Percentiles rank a stretch among this genome's conserved stretches.
These are phyloP conservation scores for Hymenoscyphus scutula DNA, from an alignment of 2,329 filamentous ascomycete species.

Conservation along the genomic window DNA sequence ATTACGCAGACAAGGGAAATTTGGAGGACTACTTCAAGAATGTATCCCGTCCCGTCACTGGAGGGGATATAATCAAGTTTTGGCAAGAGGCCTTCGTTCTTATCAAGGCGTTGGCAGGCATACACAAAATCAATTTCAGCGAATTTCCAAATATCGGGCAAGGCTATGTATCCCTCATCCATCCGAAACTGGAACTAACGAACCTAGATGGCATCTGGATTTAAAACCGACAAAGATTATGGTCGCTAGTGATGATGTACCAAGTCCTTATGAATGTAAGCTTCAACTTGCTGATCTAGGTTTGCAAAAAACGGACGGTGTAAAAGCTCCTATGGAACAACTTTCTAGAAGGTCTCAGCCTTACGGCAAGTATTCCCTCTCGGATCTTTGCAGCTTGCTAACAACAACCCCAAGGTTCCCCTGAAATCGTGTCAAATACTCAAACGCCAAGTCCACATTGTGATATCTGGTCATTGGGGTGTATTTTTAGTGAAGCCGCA, in stretches of 20 bases:
- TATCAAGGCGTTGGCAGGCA: slow-evolving; percentile 35
- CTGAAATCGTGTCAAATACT: slow-evolving; percentile 32
- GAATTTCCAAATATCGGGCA: not conserved
- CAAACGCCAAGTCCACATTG: slow-evolving; percentile 17
- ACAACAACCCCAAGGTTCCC: slow-evolving; percentile 29
- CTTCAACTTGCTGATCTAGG: slow-evolving; percentile 38
- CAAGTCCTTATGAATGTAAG: slow-evolving; percentile 25
- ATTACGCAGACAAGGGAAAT: slow-evolving; percentile 38
- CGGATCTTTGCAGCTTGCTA: not conserved
- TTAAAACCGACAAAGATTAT: slow-evolving; percentile 37
- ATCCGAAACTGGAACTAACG: not conserved
- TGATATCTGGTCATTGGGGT: slow-evolving; percentile 39
- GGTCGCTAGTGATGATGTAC: slow-evolving; percentile 26
- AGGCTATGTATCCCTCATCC: not conserved
- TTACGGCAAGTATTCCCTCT: slow-evolving; percentile 21
- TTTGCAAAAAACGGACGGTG: slow-evolving; percentile 16
- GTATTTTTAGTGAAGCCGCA: slow-evolving; percentile 36
- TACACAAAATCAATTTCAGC: not conserved
- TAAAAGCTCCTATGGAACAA: not conserved
- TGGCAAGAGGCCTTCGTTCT: slow-evolving; percentile 36
- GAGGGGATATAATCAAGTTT: slow-evolving; percentile 35
- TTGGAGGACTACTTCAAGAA: slow-evolving; percentile 36
- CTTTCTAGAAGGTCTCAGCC: slow-evolving; percentile 13
- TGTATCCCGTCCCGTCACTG: slow-evolving; percentile 26
- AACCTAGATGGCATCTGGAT: slow-evolving; percentile 23